Evolutionary conservation across 2,329 filamentous ascomycete species (phyloP).

Genomic region (Trichoderma brevicompactum): DNA sequence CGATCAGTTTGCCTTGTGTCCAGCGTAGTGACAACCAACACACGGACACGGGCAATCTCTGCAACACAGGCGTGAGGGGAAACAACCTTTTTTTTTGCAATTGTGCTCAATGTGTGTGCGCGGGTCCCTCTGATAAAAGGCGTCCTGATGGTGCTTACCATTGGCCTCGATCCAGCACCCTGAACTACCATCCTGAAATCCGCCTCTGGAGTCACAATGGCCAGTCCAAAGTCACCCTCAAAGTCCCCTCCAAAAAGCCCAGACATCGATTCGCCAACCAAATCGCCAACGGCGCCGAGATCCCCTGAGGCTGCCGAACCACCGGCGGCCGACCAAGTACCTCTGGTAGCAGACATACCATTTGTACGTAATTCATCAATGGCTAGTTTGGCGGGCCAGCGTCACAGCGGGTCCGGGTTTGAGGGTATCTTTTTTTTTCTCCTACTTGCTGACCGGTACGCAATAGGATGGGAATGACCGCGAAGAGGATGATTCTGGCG

Average conservation of each 20-base stretch:
- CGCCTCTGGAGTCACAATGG: slow-evolving; percentile 7
- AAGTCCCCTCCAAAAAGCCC: slow-evolving; percentile 1
- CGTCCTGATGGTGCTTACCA: neutral
- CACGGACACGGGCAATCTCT: slow-evolving; percentile 5
- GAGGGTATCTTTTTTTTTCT: neutral
- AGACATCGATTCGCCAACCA: neutral
- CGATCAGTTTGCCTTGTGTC: neutral
- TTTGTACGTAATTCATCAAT: slow-evolving; percentile 13
- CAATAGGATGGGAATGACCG: neutral
- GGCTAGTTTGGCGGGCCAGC: neutral
- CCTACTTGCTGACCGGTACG: neutral
- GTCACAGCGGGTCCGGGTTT: neutral
- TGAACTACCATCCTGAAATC: neutral
- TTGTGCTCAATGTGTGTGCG: neutral
- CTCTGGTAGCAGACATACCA: slow-evolving; percentile 4
- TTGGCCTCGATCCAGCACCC: neutral
- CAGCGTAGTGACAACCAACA: slow-evolving; percentile 21
- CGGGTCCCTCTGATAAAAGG: neutral
- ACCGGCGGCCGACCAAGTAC: neutral
- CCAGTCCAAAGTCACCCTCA: neutral
- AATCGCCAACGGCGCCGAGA: neutral
- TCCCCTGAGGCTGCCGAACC: slow-evolving; percentile 8
- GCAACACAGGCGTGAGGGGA: slow-evolving; percentile 4
- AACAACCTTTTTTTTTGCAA: neutral
- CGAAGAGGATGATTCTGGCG: slow-evolving; percentile 10